phyloP scores from a whole-genome alignment of 805 yeast species.

The Wickerhamomyces ciferrii region DNA sequence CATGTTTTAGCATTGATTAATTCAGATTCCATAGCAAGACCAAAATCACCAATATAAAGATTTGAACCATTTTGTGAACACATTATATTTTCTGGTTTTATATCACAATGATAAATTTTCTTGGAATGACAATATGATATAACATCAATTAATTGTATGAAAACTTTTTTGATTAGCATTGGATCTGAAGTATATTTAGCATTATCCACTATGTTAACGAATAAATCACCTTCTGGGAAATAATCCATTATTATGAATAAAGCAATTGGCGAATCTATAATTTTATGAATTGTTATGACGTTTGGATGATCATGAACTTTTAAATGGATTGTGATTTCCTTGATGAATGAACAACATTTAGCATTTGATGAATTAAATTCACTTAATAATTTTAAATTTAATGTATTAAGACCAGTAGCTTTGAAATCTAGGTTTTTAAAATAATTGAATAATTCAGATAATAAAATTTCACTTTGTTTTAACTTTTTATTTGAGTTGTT shows the following conservation, averaged over 20 bases:
- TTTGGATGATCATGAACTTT: conserved; percentile 76
- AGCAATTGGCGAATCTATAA: conserved; percentile 54
- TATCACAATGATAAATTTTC: conserved; percentile 88
- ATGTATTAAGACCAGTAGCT: conserved; percentile 17
- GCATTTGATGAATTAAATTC: conserved; percentile 22
- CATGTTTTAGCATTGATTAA: conserved; percentile 65
- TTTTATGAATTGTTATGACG: conserved; percentile 70
- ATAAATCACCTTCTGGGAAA: conserved; percentile 80
- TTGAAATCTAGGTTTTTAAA: conserved; percentile 16
- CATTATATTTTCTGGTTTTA: conserved; percentile 91
- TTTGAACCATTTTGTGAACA: conserved; percentile 51
- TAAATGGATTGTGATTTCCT: conserved; percentile 71
- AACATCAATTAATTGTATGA: conserved; percentile 77
- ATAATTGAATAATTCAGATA: conserved; percentile 14
- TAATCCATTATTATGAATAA: conserved; percentile 80
- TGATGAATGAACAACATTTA: conserved; percentile 32
- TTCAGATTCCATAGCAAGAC: conserved; percentile 65
- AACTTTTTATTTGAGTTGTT: neutral
- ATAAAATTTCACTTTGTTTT: neutral
- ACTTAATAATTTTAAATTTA: conserved; percentile 31
- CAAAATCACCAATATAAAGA: conserved; percentile 79
- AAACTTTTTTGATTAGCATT: conserved; percentile 46
- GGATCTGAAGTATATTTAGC: conserved; percentile 54
- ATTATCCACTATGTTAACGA: conserved; percentile 76
- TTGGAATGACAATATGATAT: conserved; percentile 75